These are phyloP conservation scores for Cutaneotrichosporon sp. DNA, from an alignment of 1,284 basidiomycete genomes.

Conservation along the genomic window DNA sequence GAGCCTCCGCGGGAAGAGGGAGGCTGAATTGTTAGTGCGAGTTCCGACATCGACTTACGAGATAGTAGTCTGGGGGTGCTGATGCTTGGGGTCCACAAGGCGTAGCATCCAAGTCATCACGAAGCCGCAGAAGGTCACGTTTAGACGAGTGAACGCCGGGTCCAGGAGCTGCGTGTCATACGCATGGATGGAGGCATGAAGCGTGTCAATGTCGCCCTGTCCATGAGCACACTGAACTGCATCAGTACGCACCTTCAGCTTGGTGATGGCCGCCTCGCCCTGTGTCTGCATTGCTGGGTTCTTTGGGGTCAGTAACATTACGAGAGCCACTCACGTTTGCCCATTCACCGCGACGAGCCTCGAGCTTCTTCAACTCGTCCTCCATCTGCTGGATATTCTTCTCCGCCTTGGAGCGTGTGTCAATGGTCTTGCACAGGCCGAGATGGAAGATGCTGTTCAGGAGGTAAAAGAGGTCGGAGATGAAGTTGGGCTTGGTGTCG, in stretches of 20 bases:
- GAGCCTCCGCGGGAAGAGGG: conserved; percentile 82
- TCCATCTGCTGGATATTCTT: conserved; percentile 76
- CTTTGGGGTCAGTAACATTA: conserved; percentile 22
- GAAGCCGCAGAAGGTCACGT: conserved; percentile 82
- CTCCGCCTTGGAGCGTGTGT: conserved; percentile 67
- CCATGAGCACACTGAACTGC: conserved; percentile 14
- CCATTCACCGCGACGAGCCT: conserved; percentile 68
- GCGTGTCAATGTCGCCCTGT: conserved; percentile 66
- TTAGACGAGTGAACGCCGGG: conserved; percentile 76
- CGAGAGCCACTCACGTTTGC: conserved; percentile 60
- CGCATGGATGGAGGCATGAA: conserved; percentile 70
- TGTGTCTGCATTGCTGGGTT: conserved; percentile 60
- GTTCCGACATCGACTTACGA: conserved; percentile 58
- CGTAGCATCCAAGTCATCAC: conserved; percentile 94
- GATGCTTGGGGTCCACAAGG: conserved; percentile 79
- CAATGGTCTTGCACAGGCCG: conserved; percentile 77
- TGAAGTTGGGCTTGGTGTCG: conserved; percentile 68
- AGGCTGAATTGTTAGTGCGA: conserved; percentile 59
- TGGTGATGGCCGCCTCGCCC: conserved; percentile 60
- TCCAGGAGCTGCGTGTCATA: conserved; percentile 85
- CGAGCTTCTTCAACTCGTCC: conserved; percentile 73
- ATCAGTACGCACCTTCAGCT: conserved; percentile 63
- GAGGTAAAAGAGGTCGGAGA: conserved; percentile 93
- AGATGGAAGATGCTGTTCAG: conserved; percentile 81
- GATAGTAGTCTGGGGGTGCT: conserved; percentile 70